A percentile compares a stretch with the other conserved stretches of the same genome.
Conservation (phyloP, 1,284 basidiomycete genomes). For the Ganoderma resinaceum region DNA sequence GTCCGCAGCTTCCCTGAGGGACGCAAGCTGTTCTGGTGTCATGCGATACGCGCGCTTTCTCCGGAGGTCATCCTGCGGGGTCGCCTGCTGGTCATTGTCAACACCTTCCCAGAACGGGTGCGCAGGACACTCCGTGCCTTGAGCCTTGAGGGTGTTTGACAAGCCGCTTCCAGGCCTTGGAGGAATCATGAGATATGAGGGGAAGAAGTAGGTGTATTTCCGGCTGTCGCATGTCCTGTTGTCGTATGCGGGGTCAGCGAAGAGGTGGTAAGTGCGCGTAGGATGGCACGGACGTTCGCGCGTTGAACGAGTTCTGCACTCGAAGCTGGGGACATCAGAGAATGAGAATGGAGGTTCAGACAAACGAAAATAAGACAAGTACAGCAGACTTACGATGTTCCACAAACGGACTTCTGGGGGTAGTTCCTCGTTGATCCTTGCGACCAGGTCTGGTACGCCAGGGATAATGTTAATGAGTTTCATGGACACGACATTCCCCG, state of each 20-base stretch:
- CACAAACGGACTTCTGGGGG: conserved; percentile 94
- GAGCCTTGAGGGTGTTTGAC: conserved; percentile 51
- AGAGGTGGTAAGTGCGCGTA: conserved; percentile 8
- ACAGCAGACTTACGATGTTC: conserved; percentile 69
- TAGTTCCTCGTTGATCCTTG: conserved; percentile 86
- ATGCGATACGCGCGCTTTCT: conserved; percentile 78
- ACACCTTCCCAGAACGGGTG: conserved; percentile 56
- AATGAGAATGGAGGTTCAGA: neutral
- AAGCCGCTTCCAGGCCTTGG: conserved; percentile 82
- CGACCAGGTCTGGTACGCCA: conserved; percentile 73
- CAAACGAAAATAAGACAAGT: neutral
- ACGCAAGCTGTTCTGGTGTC: conserved; percentile 56
- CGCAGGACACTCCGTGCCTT: conserved; percentile 25
- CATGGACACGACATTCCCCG: conserved; percentile 91
- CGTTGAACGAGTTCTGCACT: conserved; percentile 93
- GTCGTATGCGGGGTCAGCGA: conserved; percentile 20
- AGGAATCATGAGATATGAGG: conserved; percentile 92
- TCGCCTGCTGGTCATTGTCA: conserved; percentile 44
- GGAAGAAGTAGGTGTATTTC: conserved; percentile 97
- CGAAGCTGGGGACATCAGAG: conserved; percentile 54
- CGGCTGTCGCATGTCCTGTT: conserved; percentile 88
- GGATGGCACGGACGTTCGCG: conserved; percentile 71
- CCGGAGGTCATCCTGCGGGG: conserved; percentile 59
- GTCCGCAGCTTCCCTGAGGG: conserved; percentile 62
- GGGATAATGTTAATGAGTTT: conserved; percentile 88